phyloP scores from a whole-genome alignment of 2,329 filamentous ascomycete species.

The Corynespora cassiicola region DNA sequence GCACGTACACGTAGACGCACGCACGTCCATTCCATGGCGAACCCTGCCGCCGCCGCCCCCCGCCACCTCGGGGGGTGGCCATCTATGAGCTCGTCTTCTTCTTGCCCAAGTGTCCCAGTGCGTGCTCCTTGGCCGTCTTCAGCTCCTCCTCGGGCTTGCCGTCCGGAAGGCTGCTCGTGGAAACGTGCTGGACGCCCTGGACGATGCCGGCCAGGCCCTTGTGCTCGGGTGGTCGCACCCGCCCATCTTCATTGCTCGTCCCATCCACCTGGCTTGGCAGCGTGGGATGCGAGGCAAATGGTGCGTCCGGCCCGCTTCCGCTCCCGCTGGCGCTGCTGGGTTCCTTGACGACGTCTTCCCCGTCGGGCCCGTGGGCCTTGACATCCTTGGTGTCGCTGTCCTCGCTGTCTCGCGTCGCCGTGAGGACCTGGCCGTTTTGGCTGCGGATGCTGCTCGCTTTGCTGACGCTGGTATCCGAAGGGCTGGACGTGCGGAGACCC shows the following conservation, averaged over 20 bases:
- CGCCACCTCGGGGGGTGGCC: too few species aligned
- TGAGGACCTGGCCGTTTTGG: constrained; percentile 31
- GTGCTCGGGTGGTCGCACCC: constrained; percentile 25
- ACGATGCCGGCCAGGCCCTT: constrained; percentile 26
- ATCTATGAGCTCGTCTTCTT: constrained; percentile 23
- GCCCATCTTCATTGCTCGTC: constrained; percentile 10
- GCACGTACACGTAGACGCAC: constrained; percentile 1
- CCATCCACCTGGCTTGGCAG: constrained; percentile 23
- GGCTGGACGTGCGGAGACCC: constrained; percentile 70
- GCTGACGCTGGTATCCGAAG: constrained; percentile 65
- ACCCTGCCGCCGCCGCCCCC: too few species aligned
- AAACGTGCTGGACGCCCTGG: constrained; percentile 38
- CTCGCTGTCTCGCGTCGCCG: constrained; percentile 33
- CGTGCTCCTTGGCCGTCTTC: constrained; percentile 42
- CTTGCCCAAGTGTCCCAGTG: constrained; percentile 36
- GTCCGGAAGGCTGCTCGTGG: constrained; percentile 50
- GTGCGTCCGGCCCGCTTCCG: constrained; percentile 19
- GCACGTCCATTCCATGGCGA: too few species aligned
- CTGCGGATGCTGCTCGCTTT: constrained; percentile 73
- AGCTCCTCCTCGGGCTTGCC: constrained; percentile 49
- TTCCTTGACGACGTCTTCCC: constrained; percentile 38
- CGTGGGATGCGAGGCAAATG: constrained; percentile 15
- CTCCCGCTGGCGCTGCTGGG: constrained; percentile 26
- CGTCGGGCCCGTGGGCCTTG: constrained; percentile 44
- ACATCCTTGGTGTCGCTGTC: constrained; percentile 48